Evolutionary conservation across 2,329 filamentous ascomycete species (phyloP), one percentile per base, ranked within the genome.

Genomic region (Dothistroma pini): DNA sequence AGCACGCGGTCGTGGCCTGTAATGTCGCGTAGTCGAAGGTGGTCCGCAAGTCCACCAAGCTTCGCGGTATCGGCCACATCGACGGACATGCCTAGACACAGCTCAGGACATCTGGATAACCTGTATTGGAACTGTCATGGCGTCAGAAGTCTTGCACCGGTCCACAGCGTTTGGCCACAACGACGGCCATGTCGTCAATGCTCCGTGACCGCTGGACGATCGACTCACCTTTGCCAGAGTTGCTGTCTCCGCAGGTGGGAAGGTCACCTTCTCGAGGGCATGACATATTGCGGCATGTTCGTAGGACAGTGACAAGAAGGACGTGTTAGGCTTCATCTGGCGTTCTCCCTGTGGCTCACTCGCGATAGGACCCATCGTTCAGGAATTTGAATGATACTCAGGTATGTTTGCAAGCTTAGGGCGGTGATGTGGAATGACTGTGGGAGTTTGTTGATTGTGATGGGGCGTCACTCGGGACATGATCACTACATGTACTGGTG

Each of bases 251-350:
- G 25, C 51, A 2, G 51, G 51, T 12, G 51, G 51, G n/a, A 53
- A 53, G 8, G 51, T 53, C 4, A 53, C 14, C 12, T 34, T 35
- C n/a, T 53, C 51, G n/a, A 53, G 31, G 51, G 51, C 51, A 53
- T 53, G 51, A 29, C 51, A 53, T 2, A 11, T 21, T 19, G 51
- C 51, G 16, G 51, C 51, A 35, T 53, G 8, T 12, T 21, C 22
- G 31, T 32, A 35, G 11, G 51, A 53, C 14, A 53, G n/a, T 21
- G 31, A 29, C 31, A 14, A 16, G 51, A 53, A 53, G 31, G 29
- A 31, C 3, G 29, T 31, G 48, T 25, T 4, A 25, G 14, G 29
- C 25, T 51, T 25, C 48, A 7, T 14, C 11, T 19, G 19, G 12
- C 21, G 48, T 9, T 19, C 51, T n/a, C 4, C 10, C 31, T 19